Base-by-base conservation (phyloP, 2,329 filamentous ascomycete genomes). In the Ceratocystiopsis sp. region DNA sequence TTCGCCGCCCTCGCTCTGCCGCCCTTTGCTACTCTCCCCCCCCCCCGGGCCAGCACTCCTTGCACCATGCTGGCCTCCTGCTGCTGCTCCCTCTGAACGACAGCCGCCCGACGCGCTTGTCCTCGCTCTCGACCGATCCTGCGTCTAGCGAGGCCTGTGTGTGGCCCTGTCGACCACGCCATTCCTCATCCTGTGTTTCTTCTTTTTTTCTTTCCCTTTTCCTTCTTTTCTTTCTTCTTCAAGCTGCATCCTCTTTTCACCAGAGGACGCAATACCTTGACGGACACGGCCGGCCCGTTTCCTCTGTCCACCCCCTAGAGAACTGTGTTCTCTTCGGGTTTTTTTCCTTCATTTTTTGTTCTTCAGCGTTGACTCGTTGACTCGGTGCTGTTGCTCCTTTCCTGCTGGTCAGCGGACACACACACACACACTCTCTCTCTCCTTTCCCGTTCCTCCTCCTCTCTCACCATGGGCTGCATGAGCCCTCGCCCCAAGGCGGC, bases 381-480 rank as follows among this genome's bases (percentile, higher is more conserved):
- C 19, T 42, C 19, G 4, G 4, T 21, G 19, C 33, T 35, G 32
- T 42, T 38, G 13, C 33, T 35, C 16, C n/a, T 29, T 29, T 37
- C 33, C 25, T 29, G 19, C 32, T 19, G 17, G 10, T 7, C 18
- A 12, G n/a, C n/a, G 34, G 10, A 29, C 25, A 29, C 25, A n/a
- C n/a, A 11, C 14, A 19, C 29, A 34, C 4, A 42, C 32, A 29
- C 21, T 13, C 35, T 11, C 18, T 36, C 32, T 25, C 14, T 29
- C 25, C 25, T 29, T 29, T 11, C 19, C 19, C 19, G 19, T 21
- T 21, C 7, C 7, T 21, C 7, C 19, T 21, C 19, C 3, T n/a
- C 37, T 36, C 42, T 44, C 58, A 71, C 55, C 41, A 85, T 86
- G 81, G 69, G 72, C 52, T 82, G 78, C 56, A 66, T 73, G 52